Evolutionary conservation across 345 rosid species (phyloP).

Genomic region (Anacardium occidentale): DNA sequence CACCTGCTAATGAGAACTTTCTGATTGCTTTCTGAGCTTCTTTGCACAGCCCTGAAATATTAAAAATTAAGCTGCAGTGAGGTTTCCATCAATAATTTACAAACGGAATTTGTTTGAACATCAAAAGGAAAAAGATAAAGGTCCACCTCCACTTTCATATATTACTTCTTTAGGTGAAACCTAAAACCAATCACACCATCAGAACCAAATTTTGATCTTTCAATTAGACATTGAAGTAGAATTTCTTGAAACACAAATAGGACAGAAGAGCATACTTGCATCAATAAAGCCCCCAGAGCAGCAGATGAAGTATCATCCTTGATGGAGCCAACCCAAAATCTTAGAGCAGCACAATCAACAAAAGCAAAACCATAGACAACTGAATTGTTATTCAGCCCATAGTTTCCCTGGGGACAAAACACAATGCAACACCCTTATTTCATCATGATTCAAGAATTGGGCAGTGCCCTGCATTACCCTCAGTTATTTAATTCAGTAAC

Average conservation of each 20-base stretch:
- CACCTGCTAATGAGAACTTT: conserved; percentile 75
- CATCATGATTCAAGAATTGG: background rate
- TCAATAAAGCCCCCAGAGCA: conserved; percentile 79
- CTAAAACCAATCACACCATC: conserved; percentile 36
- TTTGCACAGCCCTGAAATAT: conserved; percentile 73
- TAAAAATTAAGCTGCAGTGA: conserved; percentile 14
- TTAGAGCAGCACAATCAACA: conserved; percentile 90
- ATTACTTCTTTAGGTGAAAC: conserved; percentile 91
- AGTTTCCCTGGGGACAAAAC: conserved; percentile 39
- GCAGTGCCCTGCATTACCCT: background rate
- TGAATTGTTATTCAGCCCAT: conserved; percentile 47
- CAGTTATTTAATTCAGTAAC: background rate
- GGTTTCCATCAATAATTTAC: conserved; percentile 3
- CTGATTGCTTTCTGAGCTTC: conserved; percentile 77
- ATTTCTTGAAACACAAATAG: background rate
- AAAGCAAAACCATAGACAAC: conserved; percentile 84
- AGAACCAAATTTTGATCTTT: conserved; percentile 17
- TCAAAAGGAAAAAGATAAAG: conserved; percentile 20
- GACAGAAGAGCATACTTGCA: conserved; percentile 66
- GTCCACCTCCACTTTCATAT: conserved; percentile 72
- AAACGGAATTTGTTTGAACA: conserved; percentile 6
- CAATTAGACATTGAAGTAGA: background rate
- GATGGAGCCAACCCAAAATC: conserved; percentile 85
- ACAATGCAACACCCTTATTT: conserved; percentile 6
- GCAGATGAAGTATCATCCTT: conserved; percentile 76